Evolutionary conservation across 1,139 yeast genomes (phyloP).

Genomic region (Candida smagusa): DNA sequence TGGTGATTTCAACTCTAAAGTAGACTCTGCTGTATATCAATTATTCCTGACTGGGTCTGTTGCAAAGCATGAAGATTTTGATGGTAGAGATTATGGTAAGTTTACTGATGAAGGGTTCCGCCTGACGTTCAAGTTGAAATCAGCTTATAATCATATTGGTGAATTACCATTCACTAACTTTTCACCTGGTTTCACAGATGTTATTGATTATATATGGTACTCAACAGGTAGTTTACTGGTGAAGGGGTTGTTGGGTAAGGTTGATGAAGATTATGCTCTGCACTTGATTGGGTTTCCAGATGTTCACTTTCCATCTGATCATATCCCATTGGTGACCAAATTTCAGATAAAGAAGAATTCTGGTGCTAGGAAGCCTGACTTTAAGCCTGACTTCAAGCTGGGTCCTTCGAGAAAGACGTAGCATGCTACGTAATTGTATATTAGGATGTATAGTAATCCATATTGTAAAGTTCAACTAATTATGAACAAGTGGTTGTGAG

Average conservation of each 20-base stretch:
- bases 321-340: constrained; percentile 76
- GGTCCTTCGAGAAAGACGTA: constrained; percentile 51
- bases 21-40: constrained; percentile 88
- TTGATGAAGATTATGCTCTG: constrained; percentile 73
- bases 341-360: constrained; percentile 62
- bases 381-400: constrained; percentile 52
- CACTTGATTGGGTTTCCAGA: constrained; percentile 91
- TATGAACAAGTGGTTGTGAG: too few relatives aligned
- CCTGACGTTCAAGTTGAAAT: constrained; percentile 76
- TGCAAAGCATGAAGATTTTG: constrained; percentile 72
- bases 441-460: constrained; percentile 8
- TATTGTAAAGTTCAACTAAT: background rate
- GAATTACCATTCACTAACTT: constrained; percentile 93
- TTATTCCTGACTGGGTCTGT: constrained; percentile 77
- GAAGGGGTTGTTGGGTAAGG: constrained; percentile 79
- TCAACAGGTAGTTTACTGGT: constrained; percentile 76
- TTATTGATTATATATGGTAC: constrained; percentile 95
- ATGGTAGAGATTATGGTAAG: constrained; percentile 85
- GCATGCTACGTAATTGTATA: constrained; percentile 5
- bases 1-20: constrained; percentile 93
- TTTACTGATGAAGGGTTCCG: constrained; percentile 87
- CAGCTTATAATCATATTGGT: constrained; percentile 80
- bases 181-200: constrained; percentile 90
- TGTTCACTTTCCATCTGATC: constrained; percentile 93
- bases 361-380: constrained; percentile 35